Base-by-base conservation (phyloP, 78 protist genomes). In the Fonticula alba region DNA sequence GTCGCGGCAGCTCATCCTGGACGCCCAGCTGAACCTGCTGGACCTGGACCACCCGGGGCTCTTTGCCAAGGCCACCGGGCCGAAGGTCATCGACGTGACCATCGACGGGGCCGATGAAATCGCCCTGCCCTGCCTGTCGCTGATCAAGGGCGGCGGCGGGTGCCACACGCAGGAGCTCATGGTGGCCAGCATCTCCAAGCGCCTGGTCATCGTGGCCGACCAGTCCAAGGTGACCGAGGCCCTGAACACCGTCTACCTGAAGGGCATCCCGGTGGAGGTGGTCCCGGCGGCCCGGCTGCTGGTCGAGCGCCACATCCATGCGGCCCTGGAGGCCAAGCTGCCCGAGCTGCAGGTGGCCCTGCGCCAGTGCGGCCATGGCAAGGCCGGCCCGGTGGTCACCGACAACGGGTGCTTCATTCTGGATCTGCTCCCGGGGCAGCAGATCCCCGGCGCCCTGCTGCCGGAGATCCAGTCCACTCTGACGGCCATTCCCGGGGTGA, bases 101-200 rank as follows among this genome's bases (percentile, higher is more conserved):
- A 81, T 85, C 37, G 91, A 85, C 31, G 91, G 91, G 52, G 83
- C 91, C 14, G 89, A 84, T 41, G 89, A 84, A 59, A 72, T 69
- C 1, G 80, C 72, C 38, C 31, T 6, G 17, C 26, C n/a, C n/a
- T n/a, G 13, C 9, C 27, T 38, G 29, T 14, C 22, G 59, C 29
- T 20, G 0, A 49, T 46, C 7, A 63, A 74, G 83, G 65, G 85
- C 74, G 79, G 75, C 40, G 83, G 83, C 32, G 83, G 59, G 0
- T 51, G 70, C 33, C 81, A 64, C 41, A 43, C 74, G 31, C 85
- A 73, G 60, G 90, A 84, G 41, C 80, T 80, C 78, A 61, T 80
- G 11, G 80, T 76, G 33, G 85, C 83, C 32, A 53, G 24, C 62
- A 61, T 69, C 52, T 51, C 83, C 20, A 69, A 77, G 24, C 1